Percentiles rank a stretch among this genome's conserved stretches.
Evolutionary conservation across 805 yeast species (phyloP).

Genomic region (Suhomyces faveliae): DNA sequence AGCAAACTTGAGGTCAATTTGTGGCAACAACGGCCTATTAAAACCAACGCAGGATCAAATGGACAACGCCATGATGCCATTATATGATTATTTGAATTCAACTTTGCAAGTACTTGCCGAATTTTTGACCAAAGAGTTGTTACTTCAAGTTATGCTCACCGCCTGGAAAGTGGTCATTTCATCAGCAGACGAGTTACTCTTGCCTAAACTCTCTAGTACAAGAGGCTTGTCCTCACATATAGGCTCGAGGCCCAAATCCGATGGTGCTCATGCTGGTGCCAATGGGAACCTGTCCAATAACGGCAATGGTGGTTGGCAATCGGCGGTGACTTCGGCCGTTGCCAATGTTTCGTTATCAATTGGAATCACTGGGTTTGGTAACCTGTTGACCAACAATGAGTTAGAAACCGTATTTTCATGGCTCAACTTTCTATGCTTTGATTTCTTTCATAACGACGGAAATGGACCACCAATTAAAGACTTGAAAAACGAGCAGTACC

Average conservation of each 20-base stretch:
- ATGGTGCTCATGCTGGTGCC: not conserved
- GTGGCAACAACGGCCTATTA: constrained; percentile 48
- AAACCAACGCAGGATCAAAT: constrained; percentile 47
- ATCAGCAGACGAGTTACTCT: constrained; percentile 65
- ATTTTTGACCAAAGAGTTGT: constrained; percentile 52
- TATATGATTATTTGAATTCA: constrained; percentile 70
- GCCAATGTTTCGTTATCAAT: constrained; percentile 47
- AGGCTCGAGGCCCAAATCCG: constrained; percentile 16
- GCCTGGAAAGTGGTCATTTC: constrained; percentile 76
- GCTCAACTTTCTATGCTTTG: constrained; percentile 63
- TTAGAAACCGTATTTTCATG: constrained; percentile 68
- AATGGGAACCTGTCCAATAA: not conserved
- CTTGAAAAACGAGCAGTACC: constrained; percentile 62
- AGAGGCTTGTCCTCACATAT: constrained; percentile 25
- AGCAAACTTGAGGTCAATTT: constrained; percentile 52
- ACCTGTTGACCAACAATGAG: constrained; percentile 57
- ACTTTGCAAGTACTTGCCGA: constrained; percentile 65
- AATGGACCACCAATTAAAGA: constrained; percentile 73
- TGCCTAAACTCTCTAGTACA: constrained; percentile 66
- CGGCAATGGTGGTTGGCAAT: constrained; percentile 34
- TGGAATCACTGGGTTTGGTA: constrained; percentile 49
- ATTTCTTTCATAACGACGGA: constrained; percentile 77
- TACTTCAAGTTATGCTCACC: constrained; percentile 66
- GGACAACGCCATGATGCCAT: constrained; percentile 67
- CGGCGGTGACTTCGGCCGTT: constrained; percentile 47